phyloP scores from a whole-genome alignment of 441 rosid species.

The Melastoma candidum region DNA sequence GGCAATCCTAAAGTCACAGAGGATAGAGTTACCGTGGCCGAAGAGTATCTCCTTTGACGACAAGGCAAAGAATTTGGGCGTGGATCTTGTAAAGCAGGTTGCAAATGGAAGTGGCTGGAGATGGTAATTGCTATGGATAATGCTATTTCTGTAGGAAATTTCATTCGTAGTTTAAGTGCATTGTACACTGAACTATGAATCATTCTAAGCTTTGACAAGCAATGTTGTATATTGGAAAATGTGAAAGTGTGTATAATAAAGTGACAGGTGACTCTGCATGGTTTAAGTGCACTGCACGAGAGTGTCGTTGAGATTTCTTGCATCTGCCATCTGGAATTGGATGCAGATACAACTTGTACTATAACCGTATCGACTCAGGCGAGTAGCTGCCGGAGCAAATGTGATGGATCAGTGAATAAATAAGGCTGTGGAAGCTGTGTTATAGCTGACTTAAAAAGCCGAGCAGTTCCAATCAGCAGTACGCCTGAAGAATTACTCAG shows the following conservation, averaged over 20 bases:
- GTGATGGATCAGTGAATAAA: slow-evolving; percentile 85
- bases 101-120: slow-evolving; percentile 84
- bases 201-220: too few species aligned
- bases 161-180: neutral
- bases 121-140: slow-evolving; percentile 35
- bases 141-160: neutral
- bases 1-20: slow-evolving; percentile 80
- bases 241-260: too few species aligned
- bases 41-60: slow-evolving; percentile 60
- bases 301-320: neutral
- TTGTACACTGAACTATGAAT: too few species aligned
- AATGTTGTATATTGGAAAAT: too few species aligned
- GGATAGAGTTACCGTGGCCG: slow-evolving; percentile 92
- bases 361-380: slow-evolving; percentile 81
- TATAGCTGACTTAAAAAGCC: slow-evolving; percentile 64
- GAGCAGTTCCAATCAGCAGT: slow-evolving; percentile 83
- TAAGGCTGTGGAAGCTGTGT: slow-evolving; percentile 64
- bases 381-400: slow-evolving; percentile 85
- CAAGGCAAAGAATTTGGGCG: slow-evolving; percentile 79
- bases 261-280: neutral
- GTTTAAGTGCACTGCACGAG: slow-evolving; percentile 13
- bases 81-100: slow-evolving; percentile 87
- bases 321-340: slow-evolving; percentile 2
- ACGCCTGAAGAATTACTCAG: slow-evolving; percentile 76
- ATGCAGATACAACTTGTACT: slow-evolving; percentile 86